Evolutionary conservation across 2,329 filamentous ascomycete species (phyloP), one percentile per base, ranked within the genome.

Genomic region (Fusarium sp.): DNA sequence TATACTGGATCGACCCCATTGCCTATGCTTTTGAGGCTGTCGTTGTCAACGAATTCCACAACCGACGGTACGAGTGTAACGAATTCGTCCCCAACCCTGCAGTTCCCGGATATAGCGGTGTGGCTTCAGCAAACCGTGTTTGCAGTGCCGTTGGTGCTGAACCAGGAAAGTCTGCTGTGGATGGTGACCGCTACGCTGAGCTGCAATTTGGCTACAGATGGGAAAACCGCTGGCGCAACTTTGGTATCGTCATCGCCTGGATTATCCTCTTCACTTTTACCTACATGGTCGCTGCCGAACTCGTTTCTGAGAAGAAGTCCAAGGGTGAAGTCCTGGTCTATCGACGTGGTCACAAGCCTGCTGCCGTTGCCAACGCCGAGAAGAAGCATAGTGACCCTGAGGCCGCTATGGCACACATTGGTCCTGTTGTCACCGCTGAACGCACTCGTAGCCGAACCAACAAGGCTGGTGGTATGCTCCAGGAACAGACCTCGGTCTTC

Each of bases 11-110:
- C 38, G 90, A 97, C 64, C 92, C 93, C 4, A 85, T 97, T 13
- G 89, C 88, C 2, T 97, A 97, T 69, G 89, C 89, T 0, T 97
- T 97, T 74, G 93, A 97, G 77, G 84, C 89, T 0, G 84, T 97
- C 26, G 91, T 95, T 86, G 86, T 92, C 68, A 97, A 97, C 79
- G 94, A 97, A 78, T 97, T 97, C 76, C 80, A 89, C 71, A 81
- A 83, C 62, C 87, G 90, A 18, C 66, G 88, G 0, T 96, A 91
- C 76, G 46, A 54, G 1, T 89, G 87, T 75, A 79, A 77, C 21
- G 63, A 76, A 29, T 85, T 79, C 49, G 80, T 88, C 3, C 87
- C 87, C 1, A 50, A 13, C 57, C 44, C 50, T 13, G 2, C 75
- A 39, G 76, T 76, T 8, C 1, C 29, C 0, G 75, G 70, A 41